Conservation (phyloP, 495 filamentous ascomycete genomes). For the Penicillium subrubescens region DNA sequence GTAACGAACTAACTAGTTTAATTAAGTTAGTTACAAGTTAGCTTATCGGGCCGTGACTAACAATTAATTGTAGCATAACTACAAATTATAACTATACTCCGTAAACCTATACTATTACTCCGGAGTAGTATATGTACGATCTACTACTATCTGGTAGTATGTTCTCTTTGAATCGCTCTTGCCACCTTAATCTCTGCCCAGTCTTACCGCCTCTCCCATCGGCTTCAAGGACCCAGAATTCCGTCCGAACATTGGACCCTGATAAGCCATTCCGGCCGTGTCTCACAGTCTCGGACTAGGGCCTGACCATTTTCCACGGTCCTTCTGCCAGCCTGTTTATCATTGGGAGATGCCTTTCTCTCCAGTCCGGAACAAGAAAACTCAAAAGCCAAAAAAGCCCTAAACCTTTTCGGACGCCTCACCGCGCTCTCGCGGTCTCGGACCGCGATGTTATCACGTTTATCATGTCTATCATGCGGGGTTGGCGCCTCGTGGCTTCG, state of each 20-base stretch:
- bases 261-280: conserved; percentile 12
- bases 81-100: too few relatives aligned
- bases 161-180: not conserved
- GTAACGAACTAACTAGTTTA: too few relatives aligned
- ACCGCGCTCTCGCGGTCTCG: conserved; percentile 26
- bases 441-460: conserved; percentile 27
- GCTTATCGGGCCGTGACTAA: conserved; percentile 1
- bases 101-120: too few relatives aligned
- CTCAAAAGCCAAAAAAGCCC: not conserved
- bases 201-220: conserved; percentile 1
- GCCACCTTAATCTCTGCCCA: not conserved
- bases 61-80: not conserved
- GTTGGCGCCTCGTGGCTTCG: conserved; percentile 8
- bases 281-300: conserved; percentile 13
- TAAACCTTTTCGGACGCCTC: conserved; percentile 2
- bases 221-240: not conserved
- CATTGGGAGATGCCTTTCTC: too few relatives aligned
- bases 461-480: conserved; percentile 26
- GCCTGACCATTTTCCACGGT: not conserved
- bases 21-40: too few relatives aligned
- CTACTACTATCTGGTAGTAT: not conserved
- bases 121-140: not conserved
- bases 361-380: not conserved
- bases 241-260: conserved; percentile 1
- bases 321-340: not conserved